A percentile compares a stretch with the other conserved stretches of the same genome.
phyloP scores from a whole-genome alignment of 2,329 filamentous ascomycete species.

The Colletotrichum sp. region DNA sequence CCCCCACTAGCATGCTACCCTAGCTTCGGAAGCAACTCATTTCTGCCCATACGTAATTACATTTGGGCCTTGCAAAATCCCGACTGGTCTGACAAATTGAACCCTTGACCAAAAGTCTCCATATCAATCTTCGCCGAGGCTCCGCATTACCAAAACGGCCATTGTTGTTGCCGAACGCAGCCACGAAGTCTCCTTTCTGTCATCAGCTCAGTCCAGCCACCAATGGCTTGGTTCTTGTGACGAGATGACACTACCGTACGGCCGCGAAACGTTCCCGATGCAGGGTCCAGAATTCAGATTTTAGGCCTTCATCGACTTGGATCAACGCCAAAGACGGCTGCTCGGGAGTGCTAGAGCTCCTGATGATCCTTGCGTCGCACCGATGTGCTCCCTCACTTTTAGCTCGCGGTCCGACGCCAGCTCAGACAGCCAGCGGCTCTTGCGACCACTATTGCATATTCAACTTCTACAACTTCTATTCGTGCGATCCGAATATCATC shows the following conservation, averaged over 20 bases:
- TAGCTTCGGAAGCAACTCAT: neutral
- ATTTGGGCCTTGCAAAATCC: neutral
- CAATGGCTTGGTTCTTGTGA: neutral
- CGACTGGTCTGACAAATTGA: slow-evolving; percentile 6
- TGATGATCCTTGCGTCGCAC: neutral
- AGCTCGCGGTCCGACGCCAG: neutral
- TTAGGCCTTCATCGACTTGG: neutral
- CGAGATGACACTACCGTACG: neutral
- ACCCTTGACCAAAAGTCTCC: neutral
- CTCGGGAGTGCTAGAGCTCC: neutral
- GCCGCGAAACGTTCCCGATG: neutral
- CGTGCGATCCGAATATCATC: neutral
- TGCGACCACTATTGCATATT: neutral
- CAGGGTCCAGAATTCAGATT: slow-evolving; percentile 9
- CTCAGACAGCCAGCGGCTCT: neutral
- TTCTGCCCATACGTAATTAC: slow-evolving; percentile 8
- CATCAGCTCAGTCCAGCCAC: neutral
- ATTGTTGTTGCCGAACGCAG: neutral
- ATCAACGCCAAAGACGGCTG: neutral
- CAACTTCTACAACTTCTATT: neutral
- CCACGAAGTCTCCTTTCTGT: neutral
- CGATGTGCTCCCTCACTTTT: neutral
- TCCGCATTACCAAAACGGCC: neutral
- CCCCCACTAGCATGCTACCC: neutral
- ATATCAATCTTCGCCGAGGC: slow-evolving; percentile 4